phyloP scores from a whole-genome alignment of 1,139 yeast species.

The Suhomyces anneliseae region DNA sequence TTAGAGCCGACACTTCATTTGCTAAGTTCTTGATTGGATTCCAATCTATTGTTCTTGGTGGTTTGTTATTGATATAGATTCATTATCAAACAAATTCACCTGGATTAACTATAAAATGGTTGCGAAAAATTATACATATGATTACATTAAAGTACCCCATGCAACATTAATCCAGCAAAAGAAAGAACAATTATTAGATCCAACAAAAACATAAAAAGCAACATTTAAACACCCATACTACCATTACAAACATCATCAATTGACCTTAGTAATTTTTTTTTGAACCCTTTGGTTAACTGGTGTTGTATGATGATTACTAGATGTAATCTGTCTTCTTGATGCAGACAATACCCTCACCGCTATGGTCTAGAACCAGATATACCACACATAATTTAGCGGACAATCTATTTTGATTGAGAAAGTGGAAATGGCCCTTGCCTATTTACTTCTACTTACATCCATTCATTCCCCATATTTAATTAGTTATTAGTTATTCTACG shows the following conservation, averaged over 20 bases:
- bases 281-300: too few relatives aligned
- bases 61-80: constrained; percentile 17
- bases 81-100: neutral
- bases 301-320: neutral
- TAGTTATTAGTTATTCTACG: neutral
- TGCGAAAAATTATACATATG: too few relatives aligned
- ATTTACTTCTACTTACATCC: neutral
- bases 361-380: neutral
- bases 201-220: too few relatives aligned
- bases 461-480: neutral
- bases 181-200: too few relatives aligned
- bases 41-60: constrained; percentile 24
- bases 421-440: neutral
- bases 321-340: neutral
- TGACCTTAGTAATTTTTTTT: too few relatives aligned
- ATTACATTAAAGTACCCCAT: too few relatives aligned
- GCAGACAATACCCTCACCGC: neutral
- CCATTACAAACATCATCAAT: too few relatives aligned
- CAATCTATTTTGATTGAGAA: neutral
- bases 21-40: constrained; percentile 18
- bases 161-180: too few relatives aligned
- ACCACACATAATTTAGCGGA: neutral
- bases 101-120: too few relatives aligned
- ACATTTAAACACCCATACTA: too few relatives aligned
- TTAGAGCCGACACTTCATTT: constrained; percentile 12